Evolutionary conservation across 495 filamentous ascomycete genomes (phyloP).

Genomic region (Ascobolus immersus): DNA sequence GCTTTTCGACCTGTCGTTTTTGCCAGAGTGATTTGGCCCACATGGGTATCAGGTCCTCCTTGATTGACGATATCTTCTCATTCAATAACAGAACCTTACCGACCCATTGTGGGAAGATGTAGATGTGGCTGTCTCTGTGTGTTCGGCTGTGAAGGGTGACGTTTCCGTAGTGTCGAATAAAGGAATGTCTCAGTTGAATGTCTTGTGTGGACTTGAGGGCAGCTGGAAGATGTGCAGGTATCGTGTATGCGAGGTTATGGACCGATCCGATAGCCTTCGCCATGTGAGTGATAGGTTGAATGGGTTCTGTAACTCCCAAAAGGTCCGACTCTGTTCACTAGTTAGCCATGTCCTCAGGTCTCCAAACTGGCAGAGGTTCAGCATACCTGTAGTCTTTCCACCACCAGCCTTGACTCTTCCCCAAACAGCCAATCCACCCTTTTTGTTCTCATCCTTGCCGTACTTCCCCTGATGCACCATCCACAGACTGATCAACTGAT

Average conservation of each 20-base stretch:
- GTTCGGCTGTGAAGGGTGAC: conserved; percentile 45
- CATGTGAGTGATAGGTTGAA: too few species aligned
- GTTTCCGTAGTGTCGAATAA: conserved; percentile 39
- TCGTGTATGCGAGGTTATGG: conserved; percentile 10
- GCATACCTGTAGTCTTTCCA: too few species aligned
- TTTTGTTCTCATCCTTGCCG: conserved; percentile 22
- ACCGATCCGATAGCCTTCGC: too few species aligned
- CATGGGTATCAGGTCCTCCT: conserved; percentile 80
- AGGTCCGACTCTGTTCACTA: too few species aligned
- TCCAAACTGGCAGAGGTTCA: too few species aligned
- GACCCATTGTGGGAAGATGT: conserved; percentile 79
- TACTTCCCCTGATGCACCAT: conserved; percentile 59
- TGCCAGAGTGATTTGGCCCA: conserved; percentile 93
- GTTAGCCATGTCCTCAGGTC: too few species aligned
- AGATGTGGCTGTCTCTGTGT: conserved; percentile 73
- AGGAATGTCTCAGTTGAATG: conserved; percentile 44
- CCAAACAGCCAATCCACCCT: too few species aligned
- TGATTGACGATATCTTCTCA: conserved; percentile 56
- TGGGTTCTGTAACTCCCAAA: too few species aligned
- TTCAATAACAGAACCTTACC: conserved; percentile 55
- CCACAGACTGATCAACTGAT: conserved; percentile 53
- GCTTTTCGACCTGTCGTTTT: conserved; percentile 46
- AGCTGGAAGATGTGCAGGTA: conserved; percentile 41
- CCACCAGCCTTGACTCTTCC: conserved; percentile 8
- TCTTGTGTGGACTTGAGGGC: conserved; percentile 58